These are phyloP conservation scores for Gnetum montanum DNA, from an alignment of 75 land plant species.

Conservation along the genomic window DNA sequence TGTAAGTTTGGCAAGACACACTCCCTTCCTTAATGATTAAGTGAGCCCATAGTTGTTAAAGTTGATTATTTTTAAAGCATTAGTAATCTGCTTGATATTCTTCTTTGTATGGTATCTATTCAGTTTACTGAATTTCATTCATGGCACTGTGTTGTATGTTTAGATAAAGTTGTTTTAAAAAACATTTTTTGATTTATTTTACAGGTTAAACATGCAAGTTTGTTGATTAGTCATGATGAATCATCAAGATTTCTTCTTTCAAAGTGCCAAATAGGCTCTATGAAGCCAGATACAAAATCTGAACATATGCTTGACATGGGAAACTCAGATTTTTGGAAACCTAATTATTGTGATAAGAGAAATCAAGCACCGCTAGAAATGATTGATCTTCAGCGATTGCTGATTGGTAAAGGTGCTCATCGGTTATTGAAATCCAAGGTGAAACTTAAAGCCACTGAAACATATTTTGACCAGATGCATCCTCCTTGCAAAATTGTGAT, in stretches of 20 bases:
- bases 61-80: no score
- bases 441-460: slow-evolving; percentile 8
- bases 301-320: neutral
- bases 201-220: slow-evolving; percentile 4
- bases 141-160: no score
- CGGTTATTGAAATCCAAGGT: slow-evolving; percentile 34
- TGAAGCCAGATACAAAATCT: slow-evolving; percentile 4
- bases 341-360: neutral
- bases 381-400: slow-evolving; percentile 11
- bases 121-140: no score
- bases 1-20: no score
- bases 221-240: slow-evolving; percentile 2
- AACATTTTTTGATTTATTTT: no score
- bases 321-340: neutral
- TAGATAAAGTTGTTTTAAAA: no score
- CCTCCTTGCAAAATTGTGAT: slow-evolving; percentile 24
- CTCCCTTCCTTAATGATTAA: no score
- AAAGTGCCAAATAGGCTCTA: slow-evolving; percentile 4
- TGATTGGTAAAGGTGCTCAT: slow-evolving; percentile 78
- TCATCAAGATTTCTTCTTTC: neutral
- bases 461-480: neutral
- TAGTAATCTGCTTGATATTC: no score
- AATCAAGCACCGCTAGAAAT: neutral
- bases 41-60: no score
- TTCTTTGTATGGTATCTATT: no score